Evolutionary conservation across 228 moss, liverwort and hornwort genomes (phyloP), one percentile per base, ranked within the genome.

Genomic region (Sphagnum magellanicum): DNA sequence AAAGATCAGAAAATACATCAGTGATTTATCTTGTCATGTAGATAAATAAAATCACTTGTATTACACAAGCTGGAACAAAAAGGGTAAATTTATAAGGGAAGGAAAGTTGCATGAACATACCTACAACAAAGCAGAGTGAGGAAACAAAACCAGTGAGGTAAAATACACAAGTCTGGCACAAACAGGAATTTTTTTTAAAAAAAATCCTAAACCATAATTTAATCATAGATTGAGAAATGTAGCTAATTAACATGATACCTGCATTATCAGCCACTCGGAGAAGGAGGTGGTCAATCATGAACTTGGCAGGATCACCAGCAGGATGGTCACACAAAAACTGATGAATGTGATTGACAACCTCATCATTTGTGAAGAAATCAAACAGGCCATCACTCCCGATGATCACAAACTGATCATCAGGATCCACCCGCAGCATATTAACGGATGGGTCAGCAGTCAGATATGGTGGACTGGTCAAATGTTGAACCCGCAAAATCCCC

Each of bases 381-480:
- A 91, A 91, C 60, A 91, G 84, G 53, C 91, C 91, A 53, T 91
- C 91, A 60, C 91, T 91, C 10, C 91, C 91, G 60, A 88, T 51
- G 12, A 91, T 86, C 68, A 91, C 75, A 73, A 91, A 91, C 61
- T 72, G 77, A 64, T 91, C 91, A 59, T 86, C 88, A 0, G 64
- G 69, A 50, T 81, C 72, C 51, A 91, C 74, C 63, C 72, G 72
- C 50, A 81, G 84, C 52, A 85, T 83, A 59, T 75, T 84, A 9
- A 89, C 82, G 3, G 87, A 94, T 16, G 94, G 88, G 14, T 69
- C 69, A 59, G 70, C 53, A 50, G 76, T 74, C n/a, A 91, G 75
- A 65, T 91, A 91, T 6, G 91, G 91, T 5, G 93, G 93, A 74
- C 87, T 91, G 71, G 74, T 78, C 49, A 94, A 74, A 76, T 94